Base-by-base conservation (phyloP, 495 filamentous ascomycete species). In the Rhizodiscina lignyota region DNA sequence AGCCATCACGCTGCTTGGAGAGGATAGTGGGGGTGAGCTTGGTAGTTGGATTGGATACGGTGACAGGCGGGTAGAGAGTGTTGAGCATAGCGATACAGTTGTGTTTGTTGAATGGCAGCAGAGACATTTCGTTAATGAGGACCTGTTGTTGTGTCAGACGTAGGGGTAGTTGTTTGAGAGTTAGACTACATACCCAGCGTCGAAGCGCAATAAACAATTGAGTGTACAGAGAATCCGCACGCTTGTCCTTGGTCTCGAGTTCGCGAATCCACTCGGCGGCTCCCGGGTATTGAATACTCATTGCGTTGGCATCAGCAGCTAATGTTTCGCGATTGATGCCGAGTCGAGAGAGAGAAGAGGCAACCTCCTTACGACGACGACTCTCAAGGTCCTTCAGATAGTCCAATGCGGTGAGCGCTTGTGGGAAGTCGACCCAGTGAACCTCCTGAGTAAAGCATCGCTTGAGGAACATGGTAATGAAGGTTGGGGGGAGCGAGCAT, bases 291-390 rank as follows among this genome's bases (percentile, higher is more conserved):
- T 59, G 60, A 18, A 54, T 48, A 2, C 49, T 52, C 21, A 69
- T 24, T 1, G 62, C 60, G 1, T 61, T 61, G 17, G 45, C 44
- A 10, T 62, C 51, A 5, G 56, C 35, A 4, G 63, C 60, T 5
- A 50, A 39, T 10, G 42, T 47, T 2, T 62, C 49, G 5, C 53
- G 44, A 12, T 55, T 52, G n/a, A 92, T 50, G 76, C 84, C 23
- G 77, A 87, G 20, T 76, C 89, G 15, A 72, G 78, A 18, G 79
- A 93, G 52, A 81, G 80, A 53, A 79, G 79, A 32, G 72, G 91
- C 54, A 77, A 89, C 48, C 42, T 83, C 78, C 32, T 70, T 69
- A 45, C 69, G 65, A 35, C 75, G 64, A 37, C 78, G 60, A n/a
- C 43, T 61, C 39, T 83, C 74, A 17, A 83, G 54, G 38, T 79